Conservation (phyloP, 768 basidiomycete species). For the Gloeostereum incarnatum region DNA sequence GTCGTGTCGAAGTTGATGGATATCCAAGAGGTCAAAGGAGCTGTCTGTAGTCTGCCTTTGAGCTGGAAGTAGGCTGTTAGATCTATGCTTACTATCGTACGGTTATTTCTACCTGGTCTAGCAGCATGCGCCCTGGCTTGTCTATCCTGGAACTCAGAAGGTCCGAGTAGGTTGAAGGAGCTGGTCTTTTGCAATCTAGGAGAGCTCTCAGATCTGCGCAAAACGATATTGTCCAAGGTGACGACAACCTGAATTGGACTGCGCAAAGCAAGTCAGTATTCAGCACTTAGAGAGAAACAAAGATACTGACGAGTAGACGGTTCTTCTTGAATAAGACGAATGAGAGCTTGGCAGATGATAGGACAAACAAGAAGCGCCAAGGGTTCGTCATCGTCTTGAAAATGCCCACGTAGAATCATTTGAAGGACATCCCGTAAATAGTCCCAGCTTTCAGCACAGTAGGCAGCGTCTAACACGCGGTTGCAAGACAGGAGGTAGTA, state of each 20-base stretch:
- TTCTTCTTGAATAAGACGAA: slow-evolving; percentile 22
- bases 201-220: slow-evolving; percentile 25
- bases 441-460: slow-evolving; percentile 43
- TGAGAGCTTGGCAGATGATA: slow-evolving; percentile 39
- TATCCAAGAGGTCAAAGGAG: too few species aligned
- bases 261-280: neutral
- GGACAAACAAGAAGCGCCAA: slow-evolving; percentile 41
- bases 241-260: slow-evolving; percentile 22
- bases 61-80: too few species aligned
- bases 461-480: slow-evolving; percentile 22
- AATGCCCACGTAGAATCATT: slow-evolving; percentile 35
- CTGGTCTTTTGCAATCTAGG: slow-evolving; percentile 10
- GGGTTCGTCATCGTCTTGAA: slow-evolving; percentile 36
- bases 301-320: slow-evolving; percentile 17
- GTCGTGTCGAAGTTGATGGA: too few species aligned
- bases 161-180: too few species aligned
- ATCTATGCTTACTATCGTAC: too few species aligned
- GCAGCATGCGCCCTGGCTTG: too few species aligned
- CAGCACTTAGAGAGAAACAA: neutral
- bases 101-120: too few species aligned
- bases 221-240: slow-evolving; percentile 46
- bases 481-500: slow-evolving; percentile 25
- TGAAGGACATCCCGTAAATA: slow-evolving; percentile 40
- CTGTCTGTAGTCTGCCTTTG: too few species aligned
- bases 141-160: too few species aligned